These are phyloP conservation scores for Triangularia setosa DNA, from an alignment of 2,329 filamentous ascomycete species.

Conservation along the genomic window DNA sequence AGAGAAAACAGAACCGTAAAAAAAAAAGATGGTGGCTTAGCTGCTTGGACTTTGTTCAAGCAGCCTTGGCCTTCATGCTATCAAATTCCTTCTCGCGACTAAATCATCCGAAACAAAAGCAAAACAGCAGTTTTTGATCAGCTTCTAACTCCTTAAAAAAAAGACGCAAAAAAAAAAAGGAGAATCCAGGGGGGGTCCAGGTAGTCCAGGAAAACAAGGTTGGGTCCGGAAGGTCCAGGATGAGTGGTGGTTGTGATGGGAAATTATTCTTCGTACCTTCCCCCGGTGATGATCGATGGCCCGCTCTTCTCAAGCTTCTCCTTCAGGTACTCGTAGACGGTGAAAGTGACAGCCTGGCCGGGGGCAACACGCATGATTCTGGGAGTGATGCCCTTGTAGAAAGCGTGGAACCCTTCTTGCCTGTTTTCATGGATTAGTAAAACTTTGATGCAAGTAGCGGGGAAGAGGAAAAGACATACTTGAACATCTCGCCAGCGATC, in stretches of 20 bases:
- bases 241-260: background rate
- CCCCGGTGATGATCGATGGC: constrained; percentile 55
- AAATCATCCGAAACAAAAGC: constrained; percentile 3
- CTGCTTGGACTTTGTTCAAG: background rate
- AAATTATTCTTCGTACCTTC: constrained; percentile 62
- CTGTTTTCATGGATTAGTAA: constrained; percentile 39
- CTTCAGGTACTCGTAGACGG: constrained; percentile 75
- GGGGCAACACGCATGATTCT: constrained; percentile 96
- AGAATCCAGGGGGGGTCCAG: background rate
- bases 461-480: constrained; percentile 42
- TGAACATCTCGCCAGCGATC: constrained; percentile 84
- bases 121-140: background rate
- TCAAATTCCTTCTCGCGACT: constrained; percentile 13
- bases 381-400: constrained; percentile 99
- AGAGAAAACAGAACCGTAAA: background rate
- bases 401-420: constrained; percentile 88
- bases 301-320: constrained; percentile 65
- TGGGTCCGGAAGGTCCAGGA: background rate
- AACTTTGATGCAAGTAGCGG: background rate
- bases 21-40: background rate
- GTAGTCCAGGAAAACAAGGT: background rate
- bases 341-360: constrained; percentile 77
- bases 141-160: background rate
- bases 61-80: constrained; percentile 19
- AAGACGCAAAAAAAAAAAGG: background rate